Percentiles rank a stretch among this genome's conserved stretches.
Conservation (phyloP, 768 basidiomycete species). For the Leccinum incarnatum region DNA sequence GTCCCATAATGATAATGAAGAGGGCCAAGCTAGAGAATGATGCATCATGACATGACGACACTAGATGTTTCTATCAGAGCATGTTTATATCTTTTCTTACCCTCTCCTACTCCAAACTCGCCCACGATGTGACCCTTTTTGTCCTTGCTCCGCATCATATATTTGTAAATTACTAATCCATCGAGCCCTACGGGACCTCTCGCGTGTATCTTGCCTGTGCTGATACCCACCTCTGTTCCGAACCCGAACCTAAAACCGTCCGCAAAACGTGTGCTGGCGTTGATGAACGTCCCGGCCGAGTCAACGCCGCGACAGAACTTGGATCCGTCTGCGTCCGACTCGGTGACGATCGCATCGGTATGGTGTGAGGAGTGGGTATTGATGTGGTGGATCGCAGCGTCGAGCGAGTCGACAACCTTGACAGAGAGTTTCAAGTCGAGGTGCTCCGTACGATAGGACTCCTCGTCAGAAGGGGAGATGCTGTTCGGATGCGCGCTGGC, state of each 20-base stretch:
- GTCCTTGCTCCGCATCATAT: constrained; percentile 78
- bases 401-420: constrained; percentile 65
- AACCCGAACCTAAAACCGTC: constrained; percentile 97
- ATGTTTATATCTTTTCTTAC: constrained; percentile 76
- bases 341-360: constrained; percentile 91
- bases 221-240: constrained; percentile 97
- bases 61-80: constrained; percentile 20
- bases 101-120: constrained; percentile 74
- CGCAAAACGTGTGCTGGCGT: constrained; percentile 93
- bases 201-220: constrained; percentile 94
- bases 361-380: constrained; percentile 94
- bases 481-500: constrained; percentile 36
- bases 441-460: constrained; percentile 84
- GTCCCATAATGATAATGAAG: constrained; percentile 51
- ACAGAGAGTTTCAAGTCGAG: constrained; percentile 85
- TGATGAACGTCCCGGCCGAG: constrained; percentile 89
- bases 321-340: constrained; percentile 60
- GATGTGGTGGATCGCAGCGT: constrained; percentile 81
- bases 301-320: constrained; percentile 87
- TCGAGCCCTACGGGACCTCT: constrained; percentile 95
- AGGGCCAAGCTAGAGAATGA: constrained; percentile 58
- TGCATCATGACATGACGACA: constrained; percentile 12
- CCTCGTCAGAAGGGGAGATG: constrained; percentile 54
- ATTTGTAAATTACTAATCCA: constrained; percentile 94
- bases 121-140: constrained; percentile 78